These are phyloP conservation scores for Galerina marginata DNA, from an alignment of 768 basidiomycete genomes.

Conservation along the genomic window DNA sequence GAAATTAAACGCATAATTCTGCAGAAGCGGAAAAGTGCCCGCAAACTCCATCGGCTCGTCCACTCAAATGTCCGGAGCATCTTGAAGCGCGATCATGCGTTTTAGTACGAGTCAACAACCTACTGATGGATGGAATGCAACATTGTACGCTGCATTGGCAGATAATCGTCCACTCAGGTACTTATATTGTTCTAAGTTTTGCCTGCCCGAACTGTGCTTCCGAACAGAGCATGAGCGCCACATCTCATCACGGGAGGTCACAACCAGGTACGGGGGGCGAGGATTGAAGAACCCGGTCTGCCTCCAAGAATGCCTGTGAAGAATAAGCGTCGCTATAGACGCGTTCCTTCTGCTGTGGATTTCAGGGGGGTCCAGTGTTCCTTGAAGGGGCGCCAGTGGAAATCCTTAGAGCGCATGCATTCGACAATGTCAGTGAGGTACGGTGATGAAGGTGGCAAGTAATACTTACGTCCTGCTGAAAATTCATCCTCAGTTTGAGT, in stretches of 20 bases:
- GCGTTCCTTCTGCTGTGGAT: conserved; percentile 13
- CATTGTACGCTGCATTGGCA: too few relatives aligned
- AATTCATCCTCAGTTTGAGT: conserved; percentile 12
- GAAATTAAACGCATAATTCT: too few relatives aligned
- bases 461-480: conserved; percentile 14
- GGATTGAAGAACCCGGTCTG: conserved; percentile 24
- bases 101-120: too few relatives aligned
- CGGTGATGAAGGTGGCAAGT: conserved; percentile 26
- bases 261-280: conserved; percentile 23
- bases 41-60: too few relatives aligned
- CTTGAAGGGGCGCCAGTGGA: conserved; percentile 33
- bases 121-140: background rate
- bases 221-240: too few relatives aligned
- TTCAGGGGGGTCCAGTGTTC: conserved; percentile 29
- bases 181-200: too few relatives aligned
- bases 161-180: too few relatives aligned
- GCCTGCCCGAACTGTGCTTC: too few relatives aligned
- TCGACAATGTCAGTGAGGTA: conserved; percentile 21
- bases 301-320: conserved; percentile 25
- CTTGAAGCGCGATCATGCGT: too few relatives aligned
- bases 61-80: too few relatives aligned
- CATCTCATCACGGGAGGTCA: background rate
- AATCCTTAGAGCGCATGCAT: conserved; percentile 22
- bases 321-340: conserved; percentile 27
- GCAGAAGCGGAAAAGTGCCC: too few relatives aligned